Evolutionary conservation across 2,329 filamentous ascomycete species (phyloP).

Genomic region (Ceratocystis eucalypticola): DNA sequence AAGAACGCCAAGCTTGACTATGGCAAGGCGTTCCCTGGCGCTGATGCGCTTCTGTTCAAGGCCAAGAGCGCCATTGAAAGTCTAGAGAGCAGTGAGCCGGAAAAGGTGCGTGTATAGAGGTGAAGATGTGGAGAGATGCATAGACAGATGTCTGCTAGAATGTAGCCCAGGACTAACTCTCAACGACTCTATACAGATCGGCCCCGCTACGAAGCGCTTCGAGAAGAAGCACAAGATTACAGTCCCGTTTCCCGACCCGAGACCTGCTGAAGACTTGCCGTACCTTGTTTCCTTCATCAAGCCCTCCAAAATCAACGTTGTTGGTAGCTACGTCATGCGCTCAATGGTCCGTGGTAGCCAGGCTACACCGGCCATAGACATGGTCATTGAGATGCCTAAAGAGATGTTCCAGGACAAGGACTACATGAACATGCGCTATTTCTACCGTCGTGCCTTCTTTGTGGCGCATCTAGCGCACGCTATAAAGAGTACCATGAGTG

Average conservation of each 20-base stretch:
- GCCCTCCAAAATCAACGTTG: conserved; percentile 69
- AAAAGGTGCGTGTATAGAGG: conserved; percentile 29
- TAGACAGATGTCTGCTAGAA: background rate
- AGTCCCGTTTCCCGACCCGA: conserved; percentile 78
- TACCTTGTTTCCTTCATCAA: conserved; percentile 70
- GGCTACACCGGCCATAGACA: conserved; percentile 51
- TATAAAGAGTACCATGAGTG: conserved; percentile 44
- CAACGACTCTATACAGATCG: conserved; percentile 37
- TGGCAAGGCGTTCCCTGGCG: conserved; percentile 33
- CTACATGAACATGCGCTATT: conserved; percentile 83
- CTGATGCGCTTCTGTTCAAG: conserved; percentile 37
- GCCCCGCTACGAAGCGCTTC: conserved; percentile 52
- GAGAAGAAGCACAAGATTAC: conserved; percentile 53
- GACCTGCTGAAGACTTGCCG: conserved; percentile 58
- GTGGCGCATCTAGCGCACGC: conserved; percentile 65
- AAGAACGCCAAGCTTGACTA: conserved; percentile 43
- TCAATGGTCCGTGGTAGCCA: conserved; percentile 53
- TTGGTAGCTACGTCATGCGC: conserved; percentile 72
- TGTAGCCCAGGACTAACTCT: background rate
- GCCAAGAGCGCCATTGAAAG: conserved; percentile 41
- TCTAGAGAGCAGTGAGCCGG: conserved; percentile 35
- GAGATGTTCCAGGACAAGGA: conserved; percentile 85
- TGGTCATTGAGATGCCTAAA: conserved; percentile 75
- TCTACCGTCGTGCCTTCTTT: conserved; percentile 88
- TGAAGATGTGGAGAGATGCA: background rate